Percentiles rank a stretch among this genome's conserved stretches.
phyloP scores from a whole-genome alignment of 371 early-diverging fungal genomes.

The Sporodiniella umbellata region DNA sequence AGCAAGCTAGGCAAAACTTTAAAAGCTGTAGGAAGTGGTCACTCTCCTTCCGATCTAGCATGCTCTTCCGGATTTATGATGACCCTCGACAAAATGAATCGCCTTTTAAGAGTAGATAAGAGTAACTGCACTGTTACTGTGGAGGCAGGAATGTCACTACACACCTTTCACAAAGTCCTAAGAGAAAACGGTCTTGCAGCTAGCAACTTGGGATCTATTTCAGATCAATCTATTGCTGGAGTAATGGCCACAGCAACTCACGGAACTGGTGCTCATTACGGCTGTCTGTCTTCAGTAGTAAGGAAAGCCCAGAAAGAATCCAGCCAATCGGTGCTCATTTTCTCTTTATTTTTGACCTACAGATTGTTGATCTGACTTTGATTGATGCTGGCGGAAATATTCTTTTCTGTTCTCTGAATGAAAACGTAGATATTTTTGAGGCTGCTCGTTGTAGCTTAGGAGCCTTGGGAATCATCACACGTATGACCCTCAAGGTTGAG shows the following conservation, averaged over 20 bases:
- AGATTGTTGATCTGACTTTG: conserved; percentile 60
- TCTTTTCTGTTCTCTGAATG: conserved; percentile 45
- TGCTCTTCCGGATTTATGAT: conserved; percentile 70
- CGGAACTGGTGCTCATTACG: conserved; percentile 74
- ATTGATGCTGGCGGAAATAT: conserved; percentile 56
- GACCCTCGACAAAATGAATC: conserved; percentile 65
- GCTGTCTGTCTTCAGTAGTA: conserved; percentile 68
- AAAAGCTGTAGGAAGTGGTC: conserved; percentile 75
- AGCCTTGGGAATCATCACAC: conserved; percentile 71
- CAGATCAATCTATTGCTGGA: conserved; percentile 79
- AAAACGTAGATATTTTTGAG: conserved; percentile 55
- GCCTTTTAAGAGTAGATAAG: conserved; percentile 52
- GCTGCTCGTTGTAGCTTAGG: conserved; percentile 79
- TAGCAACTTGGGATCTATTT: conserved; percentile 79
- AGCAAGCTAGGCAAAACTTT: conserved; percentile 43
- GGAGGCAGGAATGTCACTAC: conserved; percentile 71
- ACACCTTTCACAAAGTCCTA: conserved; percentile 58
- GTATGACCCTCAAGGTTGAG: conserved; percentile 71
- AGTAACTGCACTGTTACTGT: conserved; percentile 54
- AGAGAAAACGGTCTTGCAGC: conserved; percentile 63
- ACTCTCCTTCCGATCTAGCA: conserved; percentile 82
- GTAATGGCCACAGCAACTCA: conserved; percentile 80
- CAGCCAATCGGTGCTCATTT: background rate
- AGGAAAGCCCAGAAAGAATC: background rate
- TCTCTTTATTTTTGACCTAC: background rate